Evolutionary conservation across 306 rosid species (phyloP), one percentile per base, ranked within the genome.

Genomic region (Inga oerstediana): DNA sequence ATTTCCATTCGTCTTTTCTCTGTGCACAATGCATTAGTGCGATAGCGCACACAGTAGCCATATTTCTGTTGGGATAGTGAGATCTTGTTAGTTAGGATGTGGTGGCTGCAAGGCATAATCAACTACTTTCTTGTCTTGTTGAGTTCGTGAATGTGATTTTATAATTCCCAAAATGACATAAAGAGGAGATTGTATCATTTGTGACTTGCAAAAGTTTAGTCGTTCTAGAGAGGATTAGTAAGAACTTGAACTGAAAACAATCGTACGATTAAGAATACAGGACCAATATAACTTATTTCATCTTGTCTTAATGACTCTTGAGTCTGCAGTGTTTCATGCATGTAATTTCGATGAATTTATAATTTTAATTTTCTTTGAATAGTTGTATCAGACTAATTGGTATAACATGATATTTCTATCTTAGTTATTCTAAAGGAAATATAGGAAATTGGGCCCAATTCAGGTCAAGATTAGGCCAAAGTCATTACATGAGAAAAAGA

Each of bases 1-100:
- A 5, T 62, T 79, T 10, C 19, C 65, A 39, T 56, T 62, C 27
- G 19, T 64, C 20, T 43, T 24, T 70, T 61, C 39, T 15, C 10
- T 39, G 13, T 3, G 14, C 61, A 27, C 24, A 46, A 8, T 73
- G 62, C 62, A 27, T 73, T 73, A 19, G 43, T 20, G 34, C 34
- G 3, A 2, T 2, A 2, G 3, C 30, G 1, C 30, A 27, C 30
- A 27, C 3, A 16, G 0, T 0, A 5, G 5, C 4, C 3, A 35
- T 37, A 37, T 27, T 27, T 27, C 30, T 27, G 30, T 27, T 27
- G 30, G 30, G 30, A 27, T 27, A 41, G 19, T 71, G 17, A 71
- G 75, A 16, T 20, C 17, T n/a, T 43, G 16, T 37, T 34, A 16
- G 34, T 17, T 37, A 35, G 30, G n/a, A 17, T 41, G 51, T 20